Conservation (phyloP, 257 asterid genomes). For the Primulina tabacum region DNA sequence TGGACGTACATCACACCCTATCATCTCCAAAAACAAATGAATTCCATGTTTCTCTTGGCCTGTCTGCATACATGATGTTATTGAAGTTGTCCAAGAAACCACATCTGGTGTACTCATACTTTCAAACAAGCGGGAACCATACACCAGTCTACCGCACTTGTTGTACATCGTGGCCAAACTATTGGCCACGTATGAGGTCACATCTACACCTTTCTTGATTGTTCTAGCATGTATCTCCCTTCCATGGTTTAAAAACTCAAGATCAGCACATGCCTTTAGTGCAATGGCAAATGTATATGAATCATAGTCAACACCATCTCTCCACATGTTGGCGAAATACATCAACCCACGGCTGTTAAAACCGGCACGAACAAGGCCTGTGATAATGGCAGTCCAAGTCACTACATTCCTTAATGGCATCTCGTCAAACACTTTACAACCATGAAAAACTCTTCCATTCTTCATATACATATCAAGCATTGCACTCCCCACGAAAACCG, state of each 20-base stretch:
- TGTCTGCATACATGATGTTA: constrained; percentile 57
- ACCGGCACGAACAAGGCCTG: constrained; percentile 82
- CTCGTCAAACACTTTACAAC: constrained; percentile 60
- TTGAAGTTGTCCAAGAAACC: constrained; percentile 83
- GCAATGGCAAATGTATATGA: constrained; percentile 79
- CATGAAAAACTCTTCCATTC: constrained; percentile 56
- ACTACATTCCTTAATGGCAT: constrained; percentile 86
- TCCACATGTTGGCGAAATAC: constrained; percentile 69
- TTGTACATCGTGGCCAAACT: constrained; percentile 79
- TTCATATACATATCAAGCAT: constrained; percentile 82
- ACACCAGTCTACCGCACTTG: constrained; percentile 65
- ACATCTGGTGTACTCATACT: constrained; percentile 68
- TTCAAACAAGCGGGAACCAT: constrained; percentile 56
- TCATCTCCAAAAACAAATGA: constrained; percentile 59
- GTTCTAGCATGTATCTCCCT: constrained; percentile 72
- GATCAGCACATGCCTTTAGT: constrained; percentile 81
- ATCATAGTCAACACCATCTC: constrained; percentile 59
- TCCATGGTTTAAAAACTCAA: constrained; percentile 53
- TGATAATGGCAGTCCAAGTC: constrained; percentile 87
- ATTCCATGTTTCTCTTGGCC: constrained; percentile 62
- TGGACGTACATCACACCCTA: constrained; percentile 47
- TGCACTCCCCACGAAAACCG: constrained; percentile 84
- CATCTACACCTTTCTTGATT: constrained; percentile 60
- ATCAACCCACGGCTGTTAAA: constrained; percentile 47
- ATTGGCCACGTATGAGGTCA: constrained; percentile 65